Conservation (phyloP, 192 early-diverging fungal genomes). For the Pilaira anomala region DNA sequence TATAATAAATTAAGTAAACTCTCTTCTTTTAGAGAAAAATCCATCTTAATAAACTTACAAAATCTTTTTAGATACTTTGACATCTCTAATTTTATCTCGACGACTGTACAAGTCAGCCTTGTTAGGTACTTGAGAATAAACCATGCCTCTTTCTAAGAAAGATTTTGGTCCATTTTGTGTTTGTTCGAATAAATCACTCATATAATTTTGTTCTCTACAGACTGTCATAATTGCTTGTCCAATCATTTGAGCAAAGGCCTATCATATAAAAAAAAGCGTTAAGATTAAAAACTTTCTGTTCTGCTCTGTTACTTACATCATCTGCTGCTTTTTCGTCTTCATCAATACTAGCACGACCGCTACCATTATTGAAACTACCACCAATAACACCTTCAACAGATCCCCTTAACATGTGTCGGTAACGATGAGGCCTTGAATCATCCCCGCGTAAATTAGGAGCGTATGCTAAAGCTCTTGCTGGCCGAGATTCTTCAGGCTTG, state of each 20-base stretch:
- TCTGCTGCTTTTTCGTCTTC: constrained; percentile 45
- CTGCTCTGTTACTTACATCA: constrained; percentile 14
- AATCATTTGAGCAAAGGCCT: constrained; percentile 63
- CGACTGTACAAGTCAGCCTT: constrained; percentile 46
- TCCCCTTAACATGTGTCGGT: constrained; percentile 26
- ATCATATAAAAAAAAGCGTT: constrained; percentile 4
- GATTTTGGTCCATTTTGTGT: constrained; percentile 45
- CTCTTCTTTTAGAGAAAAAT: neutral
- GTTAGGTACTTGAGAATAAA: constrained; percentile 28
- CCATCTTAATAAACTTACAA: constrained; percentile 45
- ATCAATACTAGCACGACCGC: constrained; percentile 32
- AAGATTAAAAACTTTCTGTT: neutral
- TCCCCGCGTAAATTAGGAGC: constrained; percentile 23
- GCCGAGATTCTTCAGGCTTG: constrained; percentile 28
- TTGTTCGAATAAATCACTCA: constrained; percentile 81
- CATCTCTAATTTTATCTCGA: constrained; percentile 60
- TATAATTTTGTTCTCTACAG: constrained; percentile 88
- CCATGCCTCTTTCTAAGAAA: constrained; percentile 44
- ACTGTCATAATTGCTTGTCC: constrained; percentile 61
- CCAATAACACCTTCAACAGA: constrained; percentile 27
- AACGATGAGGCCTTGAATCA: constrained; percentile 24
- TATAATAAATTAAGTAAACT: neutral
- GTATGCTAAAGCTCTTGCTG: constrained; percentile 30
- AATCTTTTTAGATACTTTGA: constrained; percentile 65
- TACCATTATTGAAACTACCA: neutral